These are phyloP conservation scores for Pythium angustatum DNA, from an alignment of 352 stramenopile genomes.

Conservation along the genomic window DNA sequence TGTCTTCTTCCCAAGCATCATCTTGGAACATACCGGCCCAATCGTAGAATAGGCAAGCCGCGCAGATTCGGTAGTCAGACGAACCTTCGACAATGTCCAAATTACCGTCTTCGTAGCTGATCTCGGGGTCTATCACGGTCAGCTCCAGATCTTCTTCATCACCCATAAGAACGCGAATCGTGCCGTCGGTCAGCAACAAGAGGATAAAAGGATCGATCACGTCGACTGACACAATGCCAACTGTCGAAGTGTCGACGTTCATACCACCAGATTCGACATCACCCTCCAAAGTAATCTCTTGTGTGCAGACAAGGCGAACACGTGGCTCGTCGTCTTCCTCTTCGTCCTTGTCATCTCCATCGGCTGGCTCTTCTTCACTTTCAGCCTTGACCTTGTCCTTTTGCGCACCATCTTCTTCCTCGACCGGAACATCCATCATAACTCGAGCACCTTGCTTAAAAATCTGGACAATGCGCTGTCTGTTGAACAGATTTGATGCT, in stretches of 20 bases:
- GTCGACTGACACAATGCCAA: slow-evolving; percentile 83
- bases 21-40: slow-evolving; percentile 82
- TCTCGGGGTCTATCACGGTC: slow-evolving; percentile 75
- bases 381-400: slow-evolving; percentile 34
- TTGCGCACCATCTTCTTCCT: slow-evolving; percentile 24
- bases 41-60: slow-evolving; percentile 82
- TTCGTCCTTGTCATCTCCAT: slow-evolving; percentile 44
- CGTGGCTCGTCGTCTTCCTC: slow-evolving; percentile 59
- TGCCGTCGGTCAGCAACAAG: slow-evolving; percentile 76
- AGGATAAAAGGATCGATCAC: slow-evolving; percentile 86
- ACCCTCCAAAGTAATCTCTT: slow-evolving; percentile 82
- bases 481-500: slow-evolving; percentile 77
- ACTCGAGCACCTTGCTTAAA: slow-evolving; percentile 83
- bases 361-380: slow-evolving; percentile 29
- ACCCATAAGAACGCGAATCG: slow-evolving; percentile 77
- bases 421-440: slow-evolving; percentile 70
- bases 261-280: slow-evolving; percentile 82
- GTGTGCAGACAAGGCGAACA: slow-evolving; percentile 76
- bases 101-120: slow-evolving; percentile 51
- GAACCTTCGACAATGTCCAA: slow-evolving; percentile 24
- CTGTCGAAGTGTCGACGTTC: slow-evolving; percentile 70
- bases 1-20: slow-evolving; percentile 57
- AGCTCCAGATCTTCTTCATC: slow-evolving; percentile 83
- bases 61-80: slow-evolving; percentile 43
- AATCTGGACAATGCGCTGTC: slow-evolving; percentile 84